A percentile compares a stretch with the other conserved stretches of the same genome.
These are phyloP conservation scores for Fistulinella cinereoalba DNA, from an alignment of 1,284 basidiomycete genomes.

Conservation along the genomic window DNA sequence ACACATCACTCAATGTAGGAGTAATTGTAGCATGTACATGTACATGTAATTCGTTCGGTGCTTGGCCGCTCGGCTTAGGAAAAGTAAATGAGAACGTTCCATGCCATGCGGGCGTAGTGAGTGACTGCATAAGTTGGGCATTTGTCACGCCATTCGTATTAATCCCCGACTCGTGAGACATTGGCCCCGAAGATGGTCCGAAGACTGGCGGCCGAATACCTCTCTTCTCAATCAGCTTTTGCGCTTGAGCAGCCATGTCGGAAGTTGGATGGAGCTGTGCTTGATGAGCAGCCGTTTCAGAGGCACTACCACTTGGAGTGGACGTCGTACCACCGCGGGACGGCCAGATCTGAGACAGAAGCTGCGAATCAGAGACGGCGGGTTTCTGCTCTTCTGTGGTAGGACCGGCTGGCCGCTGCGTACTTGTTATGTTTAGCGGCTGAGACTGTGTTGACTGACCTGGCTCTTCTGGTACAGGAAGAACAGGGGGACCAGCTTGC, in stretches of 20 bases:
- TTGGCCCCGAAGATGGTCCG: conserved; percentile 7
- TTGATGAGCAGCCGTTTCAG: conserved; percentile 13
- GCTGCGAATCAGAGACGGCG: conserved; percentile 17
- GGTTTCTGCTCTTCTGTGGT: conserved; percentile 25
- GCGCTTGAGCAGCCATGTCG: conserved; percentile 46
- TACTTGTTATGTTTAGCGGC: conserved; percentile 1
- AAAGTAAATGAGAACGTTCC: conserved; percentile 52
- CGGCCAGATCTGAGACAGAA: conserved; percentile 27
- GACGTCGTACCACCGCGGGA: conserved; percentile 22
- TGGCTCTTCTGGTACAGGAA: conserved; percentile 1
- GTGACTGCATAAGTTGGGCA: background rate
- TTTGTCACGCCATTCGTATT: too few species aligned
- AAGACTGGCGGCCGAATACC: conserved; percentile 14
- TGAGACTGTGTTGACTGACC: conserved; percentile 15
- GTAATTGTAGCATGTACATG: conserved; percentile 36
- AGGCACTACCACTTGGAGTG: background rate
- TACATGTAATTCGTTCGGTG: conserved; percentile 44
- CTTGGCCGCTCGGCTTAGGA: conserved; percentile 37
- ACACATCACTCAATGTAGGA: conserved; percentile 33
- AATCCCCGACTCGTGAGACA: conserved; percentile 9
- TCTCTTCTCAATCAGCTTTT: conserved; percentile 48
- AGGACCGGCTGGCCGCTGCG: conserved; percentile 4
- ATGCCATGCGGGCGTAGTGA: conserved; percentile 40
- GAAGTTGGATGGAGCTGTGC: conserved; percentile 12
- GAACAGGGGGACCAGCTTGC: conserved; percentile 2